Conservation (phyloP, 2,329 filamentous ascomycete species). For the Blastomyces silverae region DNA sequence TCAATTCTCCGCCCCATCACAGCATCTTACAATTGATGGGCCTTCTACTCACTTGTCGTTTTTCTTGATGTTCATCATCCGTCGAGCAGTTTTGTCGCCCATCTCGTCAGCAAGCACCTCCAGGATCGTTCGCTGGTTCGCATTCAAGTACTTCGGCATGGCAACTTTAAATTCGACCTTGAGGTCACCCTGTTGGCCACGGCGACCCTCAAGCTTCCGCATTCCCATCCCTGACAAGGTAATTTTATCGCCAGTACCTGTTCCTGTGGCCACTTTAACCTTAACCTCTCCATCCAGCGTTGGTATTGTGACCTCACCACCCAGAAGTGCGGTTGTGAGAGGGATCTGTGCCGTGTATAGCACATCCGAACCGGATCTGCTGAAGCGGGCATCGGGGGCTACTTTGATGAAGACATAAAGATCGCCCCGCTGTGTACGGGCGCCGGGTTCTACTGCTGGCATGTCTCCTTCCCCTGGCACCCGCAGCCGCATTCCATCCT, state of each 20-base stretch:
- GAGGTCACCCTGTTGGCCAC: conserved; percentile 63
- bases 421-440: conserved; percentile 68
- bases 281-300: conserved; percentile 87
- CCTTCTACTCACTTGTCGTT: conserved; percentile 48
- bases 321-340: conserved; percentile 84
- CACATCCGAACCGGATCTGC: conserved; percentile 78
- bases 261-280: conserved; percentile 85
- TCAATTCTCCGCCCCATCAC: background rate
- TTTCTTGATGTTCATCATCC: conserved; percentile 72
- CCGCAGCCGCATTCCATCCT: conserved; percentile 89
- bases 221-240: conserved; percentile 88
- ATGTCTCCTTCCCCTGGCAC: conserved; percentile 83
- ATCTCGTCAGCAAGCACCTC: conserved; percentile 98
- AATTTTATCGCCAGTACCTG: conserved; percentile 84
- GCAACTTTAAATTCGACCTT: conserved; percentile 89
- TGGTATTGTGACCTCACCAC: conserved; percentile 81
- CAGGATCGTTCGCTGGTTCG: conserved; percentile 84
- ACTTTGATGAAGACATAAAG: conserved; percentile 88
- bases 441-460: conserved; percentile 58
- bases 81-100: conserved; percentile 82
- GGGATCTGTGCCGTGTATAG: conserved; percentile 88
- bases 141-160: conserved; percentile 89
- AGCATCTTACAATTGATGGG: background rate
- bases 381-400: conserved; percentile 83
- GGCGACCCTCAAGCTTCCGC: conserved; percentile 68